Conservation (phyloP, 2,329 filamentous ascomycete species). For the Fonsecaea pedrosoi region DNA sequence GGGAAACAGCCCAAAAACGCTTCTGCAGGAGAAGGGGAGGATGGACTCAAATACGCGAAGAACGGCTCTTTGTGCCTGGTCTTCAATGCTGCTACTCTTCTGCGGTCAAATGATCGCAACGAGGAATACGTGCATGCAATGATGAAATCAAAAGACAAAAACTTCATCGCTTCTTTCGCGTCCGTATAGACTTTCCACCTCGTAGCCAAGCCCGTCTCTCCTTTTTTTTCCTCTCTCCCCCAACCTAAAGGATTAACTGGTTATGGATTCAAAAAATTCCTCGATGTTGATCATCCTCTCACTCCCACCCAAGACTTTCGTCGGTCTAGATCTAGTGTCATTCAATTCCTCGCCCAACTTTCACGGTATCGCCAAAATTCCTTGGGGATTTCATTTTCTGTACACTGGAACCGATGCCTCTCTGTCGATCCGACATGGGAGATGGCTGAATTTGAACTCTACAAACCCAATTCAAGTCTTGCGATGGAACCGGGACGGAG, state of each 20-base stretch:
- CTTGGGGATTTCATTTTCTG: constrained; percentile 65
- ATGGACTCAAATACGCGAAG: constrained; percentile 55
- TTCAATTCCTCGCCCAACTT: constrained; percentile 69
- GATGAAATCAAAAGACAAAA: constrained; percentile 21
- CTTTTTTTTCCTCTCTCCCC: not conserved
- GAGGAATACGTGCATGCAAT: constrained; percentile 14
- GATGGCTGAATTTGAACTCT: constrained; percentile 54
- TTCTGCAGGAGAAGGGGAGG: not conserved
- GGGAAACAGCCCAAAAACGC: not conserved
- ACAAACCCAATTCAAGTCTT: constrained; percentile 51
- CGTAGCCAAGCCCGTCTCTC: not conserved
- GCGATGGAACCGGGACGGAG: constrained; percentile 58
- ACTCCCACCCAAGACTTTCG: constrained; percentile 56
- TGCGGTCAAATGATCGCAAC: constrained; percentile 10
- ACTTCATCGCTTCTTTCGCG: constrained; percentile 1
- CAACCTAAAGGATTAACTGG: not conserved
- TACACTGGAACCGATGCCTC: constrained; percentile 65
- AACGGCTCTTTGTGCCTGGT: constrained; percentile 60
- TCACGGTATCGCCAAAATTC: constrained; percentile 65
- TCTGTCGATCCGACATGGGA: constrained; percentile 66
- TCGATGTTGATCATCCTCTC: constrained; percentile 52
- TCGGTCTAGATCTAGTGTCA: constrained; percentile 62
- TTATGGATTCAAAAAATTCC: constrained; percentile 1
- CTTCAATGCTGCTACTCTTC: constrained; percentile 46
- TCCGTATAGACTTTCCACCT: not conserved